phyloP scores from a whole-genome alignment of 2,329 filamentous ascomycete species.

The Colletotrichum cuscutae region DNA sequence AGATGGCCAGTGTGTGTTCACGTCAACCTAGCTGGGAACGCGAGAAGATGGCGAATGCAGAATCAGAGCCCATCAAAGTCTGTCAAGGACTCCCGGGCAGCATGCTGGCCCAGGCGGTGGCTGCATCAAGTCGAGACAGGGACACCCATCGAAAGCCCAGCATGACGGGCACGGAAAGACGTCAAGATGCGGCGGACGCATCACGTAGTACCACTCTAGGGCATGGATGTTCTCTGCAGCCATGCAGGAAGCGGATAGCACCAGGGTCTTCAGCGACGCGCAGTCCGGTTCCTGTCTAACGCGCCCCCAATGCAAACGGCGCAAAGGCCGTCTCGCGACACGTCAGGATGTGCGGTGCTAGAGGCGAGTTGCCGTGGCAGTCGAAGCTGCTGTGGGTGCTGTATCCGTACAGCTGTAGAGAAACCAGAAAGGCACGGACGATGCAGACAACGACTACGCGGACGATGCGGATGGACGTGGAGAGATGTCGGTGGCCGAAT shows the following conservation, averaged over 20 bases:
- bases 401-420: too few relatives aligned
- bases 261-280: neutral
- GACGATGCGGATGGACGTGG: neutral
- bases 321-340: neutral
- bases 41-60: neutral
- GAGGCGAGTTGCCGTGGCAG: neutral
- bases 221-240: neutral
- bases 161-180: slow-evolving; percentile 17
- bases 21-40: neutral
- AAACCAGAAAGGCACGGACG: neutral
- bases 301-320: neutral
- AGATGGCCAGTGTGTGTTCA: too few relatives aligned
- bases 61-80: neutral
- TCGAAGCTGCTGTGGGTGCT: neutral
- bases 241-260: slow-evolving; percentile 3
- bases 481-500: neutral
- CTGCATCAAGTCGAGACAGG: slow-evolving; percentile 20
- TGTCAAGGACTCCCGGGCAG: slow-evolving; percentile 16
- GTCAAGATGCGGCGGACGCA: slow-evolving; percentile 7
- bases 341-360: neutral
- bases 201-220: neutral
- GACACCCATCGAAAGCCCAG: slow-evolving; percentile 16
- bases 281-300: neutral
- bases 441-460: neutral
- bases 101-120: slow-evolving; percentile 1